phyloP scores from a whole-genome alignment of 2,329 filamentous ascomycete species.

The Coniochaeta pulveracea region DNA sequence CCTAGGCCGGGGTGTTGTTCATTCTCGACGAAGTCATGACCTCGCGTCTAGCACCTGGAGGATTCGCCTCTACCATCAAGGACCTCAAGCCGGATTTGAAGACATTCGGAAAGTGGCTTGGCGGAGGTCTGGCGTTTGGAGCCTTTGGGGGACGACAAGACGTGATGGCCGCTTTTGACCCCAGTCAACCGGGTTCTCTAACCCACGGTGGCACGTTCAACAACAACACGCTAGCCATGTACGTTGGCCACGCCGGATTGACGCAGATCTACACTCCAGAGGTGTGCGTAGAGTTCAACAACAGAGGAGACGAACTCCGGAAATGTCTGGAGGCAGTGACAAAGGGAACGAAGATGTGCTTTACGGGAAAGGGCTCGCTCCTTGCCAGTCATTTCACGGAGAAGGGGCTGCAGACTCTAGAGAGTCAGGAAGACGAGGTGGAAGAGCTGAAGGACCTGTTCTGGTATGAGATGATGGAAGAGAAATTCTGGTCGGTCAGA shows the following conservation, averaged over 20 bases:
- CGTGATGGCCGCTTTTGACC: conserved; percentile 41
- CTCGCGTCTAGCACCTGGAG: conserved; percentile 40
- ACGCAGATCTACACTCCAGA: conserved; percentile 16
- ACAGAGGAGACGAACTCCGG: conserved; percentile 14
- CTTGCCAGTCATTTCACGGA: conserved; percentile 17
- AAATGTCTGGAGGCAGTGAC: conserved; percentile 9
- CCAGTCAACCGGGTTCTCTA: conserved; percentile 23
- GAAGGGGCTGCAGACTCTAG: conserved; percentile 16
- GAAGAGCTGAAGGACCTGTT: conserved; percentile 26
- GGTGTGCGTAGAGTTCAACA: conserved; percentile 13
- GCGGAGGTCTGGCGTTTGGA: conserved; percentile 46
- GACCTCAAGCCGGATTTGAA: conserved; percentile 43
- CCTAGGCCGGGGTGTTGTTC: conserved; percentile 39
- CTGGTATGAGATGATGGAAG: conserved; percentile 34
- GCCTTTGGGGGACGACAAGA: conserved; percentile 41
- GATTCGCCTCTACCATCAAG: conserved; percentile 27
- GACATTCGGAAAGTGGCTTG: conserved; percentile 46
- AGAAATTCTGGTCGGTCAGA: conserved; percentile 28
- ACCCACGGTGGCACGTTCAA: conserved; percentile 51
- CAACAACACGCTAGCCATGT: conserved; percentile 43
- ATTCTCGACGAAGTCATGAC: conserved; percentile 67
- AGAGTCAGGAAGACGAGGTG: conserved; percentile 19
- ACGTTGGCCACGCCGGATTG: conserved; percentile 27
- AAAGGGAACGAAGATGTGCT: conserved; percentile 13
- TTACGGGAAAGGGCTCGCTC: conserved; percentile 15